Evolutionary conservation across 495 filamentous ascomycete species (phyloP), one percentile per base, ranked within the genome.

Genomic region (Xylaria scruposa): DNA sequence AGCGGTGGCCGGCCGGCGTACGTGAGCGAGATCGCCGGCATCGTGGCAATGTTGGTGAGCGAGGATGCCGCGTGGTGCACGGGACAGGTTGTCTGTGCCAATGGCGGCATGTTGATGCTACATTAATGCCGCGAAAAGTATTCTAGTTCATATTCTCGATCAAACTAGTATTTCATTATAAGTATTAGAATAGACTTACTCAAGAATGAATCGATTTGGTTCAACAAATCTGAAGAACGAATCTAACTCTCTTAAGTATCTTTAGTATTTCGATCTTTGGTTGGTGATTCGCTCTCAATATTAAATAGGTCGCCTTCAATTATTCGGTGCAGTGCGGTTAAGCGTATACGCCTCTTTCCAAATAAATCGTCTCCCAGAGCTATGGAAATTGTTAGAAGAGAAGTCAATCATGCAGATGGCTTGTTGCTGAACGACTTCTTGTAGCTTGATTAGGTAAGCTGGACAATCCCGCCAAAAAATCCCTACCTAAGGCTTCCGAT

Each of bases 41-140:
- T 95, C 1, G 92, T 97, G 58, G 92, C 89, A 2, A 97, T 96
- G 92, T 79, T 97, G 53, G 95, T 93, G 76, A 87, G 85, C 1
- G 82, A 84, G 33, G 94, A 98, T 76, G 86, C 86, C 5, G 86
- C 81, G 17, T 97, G 92, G 92, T 92, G 89, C 79, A 98, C 94
- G 1, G 95, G 94, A 1, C 91, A 91, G 77, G 91, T 97, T 58
- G 88, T 97, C 3, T 93, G 91, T 80, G 93, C 93, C n/a, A 97
- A 97, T 79, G 94, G 94, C 2, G 94, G 94, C 7, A 91, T 96
- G 88, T 84, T 84, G 70, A 88, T 91, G 81, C 78, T 85, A 74
- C 78, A 81, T 42, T 89, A 84, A 36, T 17, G 10, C 0, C 31
- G 24, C 19, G 29, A 31, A 31, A 31, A 31, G 29, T 31, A 10